Percentiles rank a stretch among this genome's conserved stretches.
These are phyloP conservation scores for Dendrocalamus latiflorus DNA, from an alignment of 202 grass and related monocot species.

Conservation along the genomic window DNA sequence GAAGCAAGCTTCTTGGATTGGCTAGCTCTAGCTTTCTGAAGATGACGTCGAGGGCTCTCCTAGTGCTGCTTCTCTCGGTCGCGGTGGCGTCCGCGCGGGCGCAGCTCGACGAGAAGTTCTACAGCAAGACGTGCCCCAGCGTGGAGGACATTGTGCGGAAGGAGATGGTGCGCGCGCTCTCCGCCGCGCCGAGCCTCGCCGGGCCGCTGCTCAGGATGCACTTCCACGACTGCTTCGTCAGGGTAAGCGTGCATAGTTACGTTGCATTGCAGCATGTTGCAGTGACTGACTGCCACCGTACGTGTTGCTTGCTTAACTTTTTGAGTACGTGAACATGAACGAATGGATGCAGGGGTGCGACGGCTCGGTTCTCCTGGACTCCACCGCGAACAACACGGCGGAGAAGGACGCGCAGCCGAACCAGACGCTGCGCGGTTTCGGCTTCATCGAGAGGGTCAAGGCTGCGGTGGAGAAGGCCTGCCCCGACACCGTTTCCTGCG, in stretches of 20 bases:
- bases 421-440: conserved; percentile 64
- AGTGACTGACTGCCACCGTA: neutral
- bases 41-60: conserved; percentile 35
- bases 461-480: conserved; percentile 71
- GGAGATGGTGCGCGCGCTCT: conserved; percentile 68
- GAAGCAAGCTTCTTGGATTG: neutral
- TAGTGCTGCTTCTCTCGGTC: conserved; percentile 32
- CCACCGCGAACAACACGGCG: conserved; percentile 43
- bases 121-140: conserved; percentile 69
- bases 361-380: conserved; percentile 74
- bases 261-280: neutral
- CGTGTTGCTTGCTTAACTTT: neutral
- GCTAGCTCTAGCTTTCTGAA: neutral
- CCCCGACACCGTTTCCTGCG: conserved; percentile 74
- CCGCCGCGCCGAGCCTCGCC: conserved; percentile 64
- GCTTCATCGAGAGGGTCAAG: conserved; percentile 65
- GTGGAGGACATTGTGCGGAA: conserved; percentile 58
- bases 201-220: conserved; percentile 79
- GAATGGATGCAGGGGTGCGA: conserved; percentile 61
- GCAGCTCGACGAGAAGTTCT: conserved; percentile 71
- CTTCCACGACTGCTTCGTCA: conserved; percentile 97
- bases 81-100: conserved; percentile 30
- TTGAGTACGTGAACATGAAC: neutral
- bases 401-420: conserved; percentile 86
- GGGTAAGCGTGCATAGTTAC: conserved; percentile 31